Evolutionary conservation across 2,329 filamentous ascomycete species (phyloP), one percentile per base, ranked within the genome.

Genomic region (Kalaharituber pfeilii): DNA sequence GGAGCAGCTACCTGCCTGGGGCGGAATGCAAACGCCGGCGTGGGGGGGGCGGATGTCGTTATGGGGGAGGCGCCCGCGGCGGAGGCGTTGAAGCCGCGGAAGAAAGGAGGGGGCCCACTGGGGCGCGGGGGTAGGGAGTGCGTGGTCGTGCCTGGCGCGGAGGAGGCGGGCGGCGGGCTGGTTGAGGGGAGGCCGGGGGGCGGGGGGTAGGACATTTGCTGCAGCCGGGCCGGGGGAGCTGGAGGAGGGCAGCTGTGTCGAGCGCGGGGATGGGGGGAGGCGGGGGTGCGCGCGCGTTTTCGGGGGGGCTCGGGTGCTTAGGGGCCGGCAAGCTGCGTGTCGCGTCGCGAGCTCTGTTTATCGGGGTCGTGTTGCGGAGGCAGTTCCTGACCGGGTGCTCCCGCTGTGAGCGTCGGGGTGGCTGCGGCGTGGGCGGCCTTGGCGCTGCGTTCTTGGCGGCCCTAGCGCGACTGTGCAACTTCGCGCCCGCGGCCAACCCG

Each of bases 1-100:
- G 70, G 61, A 13, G 66, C 66, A 39, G 72, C 72, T 70, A 81
- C 75, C 49, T 76, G 71, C 64, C 78, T 74, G 56, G 79, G 78
- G 59, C 75, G 74, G 65, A 81, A 81, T 53, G 71, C 73, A 47
- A 47, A 47, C 42, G 42, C 42, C 18, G 42, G 22, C 13, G 42
- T 13, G 18, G 42, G 42, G 3, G 42, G 42, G n/a, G n/a, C 18
- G 13, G 42, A 22, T 15, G 42, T 4, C 22, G 42, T 22, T 47
- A 13, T 11, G 18, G 42, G 3, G 11, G 42, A 20, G n/a, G 42
- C 24, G 5, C 9, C 30, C 9, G 42, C 42, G 13, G 42, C 22
- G 6, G 42, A 20, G 25, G n/a, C 2, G 42, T 25, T 47, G 15
- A 47, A 47, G 5, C n/a, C 42, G 25, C 42, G 42, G 24, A 47